A percentile compares a stretch with the other conserved stretches of the same genome.
Evolutionary conservation across 805 yeast species (phyloP).

Genomic region (Priceomyces medius): DNA sequence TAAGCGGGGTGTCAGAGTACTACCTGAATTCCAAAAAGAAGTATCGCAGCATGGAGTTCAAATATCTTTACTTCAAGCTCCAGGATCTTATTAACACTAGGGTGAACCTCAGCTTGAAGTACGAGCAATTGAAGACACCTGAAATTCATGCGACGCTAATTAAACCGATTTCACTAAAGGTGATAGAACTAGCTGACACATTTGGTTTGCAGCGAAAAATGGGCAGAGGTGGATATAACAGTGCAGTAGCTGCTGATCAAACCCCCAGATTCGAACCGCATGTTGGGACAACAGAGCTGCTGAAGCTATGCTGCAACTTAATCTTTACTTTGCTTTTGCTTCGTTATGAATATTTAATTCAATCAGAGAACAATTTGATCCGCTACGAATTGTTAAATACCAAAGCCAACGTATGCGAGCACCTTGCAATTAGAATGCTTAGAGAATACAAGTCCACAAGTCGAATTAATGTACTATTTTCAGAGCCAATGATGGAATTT

Average conservation of each 20-base stretch:
- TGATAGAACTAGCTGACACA: slow-evolving; percentile 38
- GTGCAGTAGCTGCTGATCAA: slow-evolving; percentile 22
- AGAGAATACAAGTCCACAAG: slow-evolving; percentile 44
- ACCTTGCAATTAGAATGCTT: slow-evolving; percentile 50
- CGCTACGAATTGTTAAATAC: slow-evolving; percentile 39
- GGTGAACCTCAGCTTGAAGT: slow-evolving; percentile 46
- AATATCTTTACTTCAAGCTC: slow-evolving; percentile 37
- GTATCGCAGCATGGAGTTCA: slow-evolving; percentile 33
- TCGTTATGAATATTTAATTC: slow-evolving; percentile 39
- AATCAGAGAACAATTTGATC: slow-evolving; percentile 37
- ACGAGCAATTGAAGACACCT: slow-evolving; percentile 52
- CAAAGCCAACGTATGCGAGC: slow-evolving; percentile 51
- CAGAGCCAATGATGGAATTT: slow-evolving; percentile 43
- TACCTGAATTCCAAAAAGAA: slow-evolving; percentile 11
- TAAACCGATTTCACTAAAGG: slow-evolving; percentile 44
- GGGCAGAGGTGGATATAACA: slow-evolving; percentile 22
- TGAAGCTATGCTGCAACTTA: slow-evolving; percentile 21
- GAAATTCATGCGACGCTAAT: slow-evolving; percentile 48
- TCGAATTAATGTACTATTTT: slow-evolving; percentile 46
- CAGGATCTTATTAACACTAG: slow-evolving; percentile 43
- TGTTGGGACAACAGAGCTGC: slow-evolving; percentile 9
- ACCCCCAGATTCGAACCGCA: slow-evolving; percentile 21
- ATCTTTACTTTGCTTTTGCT: slow-evolving; percentile 34
- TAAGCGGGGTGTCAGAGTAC: slow-evolving; percentile 1
- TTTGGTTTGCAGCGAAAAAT: slow-evolving; percentile 35